Evolutionary conservation across 2,329 filamentous ascomycete genomes (phyloP).

Genomic region (Botrytis pseudocinerea): DNA sequence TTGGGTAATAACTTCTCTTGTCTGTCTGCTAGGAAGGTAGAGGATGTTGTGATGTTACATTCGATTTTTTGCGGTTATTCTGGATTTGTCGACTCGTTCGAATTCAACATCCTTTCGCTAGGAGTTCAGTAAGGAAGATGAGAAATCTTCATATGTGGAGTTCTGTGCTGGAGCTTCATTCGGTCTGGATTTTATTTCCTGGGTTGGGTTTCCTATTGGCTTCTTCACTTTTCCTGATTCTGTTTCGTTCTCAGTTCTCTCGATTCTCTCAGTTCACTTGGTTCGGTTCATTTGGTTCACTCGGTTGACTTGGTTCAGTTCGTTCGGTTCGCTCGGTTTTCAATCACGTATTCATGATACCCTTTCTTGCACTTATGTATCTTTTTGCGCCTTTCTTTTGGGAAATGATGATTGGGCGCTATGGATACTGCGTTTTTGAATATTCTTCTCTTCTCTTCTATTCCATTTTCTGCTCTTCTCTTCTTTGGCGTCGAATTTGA

Average conservation of each 20-base stretch:
- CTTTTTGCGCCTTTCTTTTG: background rate
- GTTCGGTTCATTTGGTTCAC: background rate
- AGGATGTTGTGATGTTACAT: background rate
- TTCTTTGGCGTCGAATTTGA: too few species aligned
- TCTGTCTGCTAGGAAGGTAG: background rate
- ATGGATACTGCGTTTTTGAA: too few species aligned
- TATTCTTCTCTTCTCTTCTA: background rate
- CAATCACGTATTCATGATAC: background rate
- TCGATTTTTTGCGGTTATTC: too few species aligned
- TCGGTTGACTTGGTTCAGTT: background rate
- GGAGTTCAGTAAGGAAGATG: fast-evolving
- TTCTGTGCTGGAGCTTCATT: background rate
- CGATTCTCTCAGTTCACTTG: too few species aligned
- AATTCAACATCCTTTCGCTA: fast-evolving
- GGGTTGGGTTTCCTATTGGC: background rate
- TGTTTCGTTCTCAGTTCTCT: background rate
- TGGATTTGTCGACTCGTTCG: background rate
- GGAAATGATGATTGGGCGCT: background rate
- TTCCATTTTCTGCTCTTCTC: too few species aligned
- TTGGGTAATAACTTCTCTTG: slow-evolving; percentile 20
- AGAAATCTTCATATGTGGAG: background rate
- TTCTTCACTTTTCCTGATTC: too few species aligned
- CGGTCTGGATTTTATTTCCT: background rate
- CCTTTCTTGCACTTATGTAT: background rate
- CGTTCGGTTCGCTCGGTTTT: background rate